Base-by-base conservation (phyloP, 345 rosid genomes). In the Ailanthus altissimus region DNA sequence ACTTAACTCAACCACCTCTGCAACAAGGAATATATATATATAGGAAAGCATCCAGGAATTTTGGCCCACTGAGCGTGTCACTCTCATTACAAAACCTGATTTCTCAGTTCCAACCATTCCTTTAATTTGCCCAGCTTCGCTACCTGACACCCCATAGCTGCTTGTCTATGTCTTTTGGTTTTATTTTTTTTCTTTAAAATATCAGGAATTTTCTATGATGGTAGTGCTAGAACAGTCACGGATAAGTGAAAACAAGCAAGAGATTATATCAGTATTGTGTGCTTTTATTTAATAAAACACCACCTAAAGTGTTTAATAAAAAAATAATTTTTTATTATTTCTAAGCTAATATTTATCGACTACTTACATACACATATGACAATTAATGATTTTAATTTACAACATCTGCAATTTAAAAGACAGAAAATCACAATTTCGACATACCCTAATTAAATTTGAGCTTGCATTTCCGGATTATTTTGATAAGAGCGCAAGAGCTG, bases 61-160 rank as follows among this genome's bases (percentile, higher is more conserved):
- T 23, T 42, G 76, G 76, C 72, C 76, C 61, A 46, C 72, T 23
- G 53, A 20, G 8, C 4, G 15, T 45, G 70, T 47, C 77, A 64
- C 26, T 75, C 62, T 70, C 69, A 71, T 58, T 60, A 59, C 70
- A 46, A 74, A 53, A 2, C 75, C 75, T 59, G 28, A 74, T 61
- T 62, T 74, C 49, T n/a, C 47, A 40, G 49, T 65, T 50, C 8
- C 40, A 25, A 47, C 60, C 28, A 63, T 36, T 2, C n/a, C 45
- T 63, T 32, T 3, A 32, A 1, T 32, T 28, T 73, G 26, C 40
- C 40, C 43, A 6, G 47, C 59, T 62, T 74, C 8, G 46, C 46
- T 47, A 46, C 57, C 10, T 9, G 7, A 36, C 54, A 45, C 40
- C 75, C 42, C 49, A 28, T 69, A 5, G 71, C 54, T 57, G 23